Base-by-base conservation (phyloP, 495 filamentous ascomycete species). In the Schizothecium vesticola region DNA sequence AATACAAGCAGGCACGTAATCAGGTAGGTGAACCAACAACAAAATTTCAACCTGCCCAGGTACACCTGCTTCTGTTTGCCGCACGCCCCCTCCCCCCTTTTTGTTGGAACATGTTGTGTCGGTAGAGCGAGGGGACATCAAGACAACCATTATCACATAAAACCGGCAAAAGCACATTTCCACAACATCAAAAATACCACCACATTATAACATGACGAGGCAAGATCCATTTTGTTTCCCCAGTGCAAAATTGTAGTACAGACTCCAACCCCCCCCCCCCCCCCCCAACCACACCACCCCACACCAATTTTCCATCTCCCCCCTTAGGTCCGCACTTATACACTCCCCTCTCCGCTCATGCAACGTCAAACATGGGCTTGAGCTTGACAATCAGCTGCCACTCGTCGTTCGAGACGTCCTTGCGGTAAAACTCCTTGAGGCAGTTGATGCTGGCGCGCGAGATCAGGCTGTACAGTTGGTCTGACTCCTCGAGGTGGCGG, bases 371-470 rank as follows among this genome's bases (percentile, higher is more conserved):
- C 73, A 95, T 70, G 51, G 90, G 86, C 87, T 98, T 98, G 76
- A 98, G 85, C 84, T 96, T 95, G 79, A 94, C 92, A 66, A 89
- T 85, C 70, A 99, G 89, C 73, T 82, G 82, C 95, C 96, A 98
- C 79, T 99, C 95, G 51, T 99, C 95, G 79, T 91, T 96, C 24
- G 87, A 86, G 13, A 99, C 94, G 51, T 98, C 95, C 62, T 88
- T 80, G 57, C 93, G 84, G 82, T 97, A 99, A 81, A 94, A 97
- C 74, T 97, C 92, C 85, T 99, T 99, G 63, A 99, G 86, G 28
- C 88, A 92, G 80, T 99, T 92, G 79, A 99, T 98, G 75, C 89
- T 93, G 70, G 85, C 82, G 68, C 95, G 87, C 56, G 90, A 93
- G 71, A 99, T 95, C 51, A 89, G 83, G 61, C 89, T 92, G 84